phyloP scores from a whole-genome alignment of 768 basidiomycete species.

The Amanita rimosa region DNA sequence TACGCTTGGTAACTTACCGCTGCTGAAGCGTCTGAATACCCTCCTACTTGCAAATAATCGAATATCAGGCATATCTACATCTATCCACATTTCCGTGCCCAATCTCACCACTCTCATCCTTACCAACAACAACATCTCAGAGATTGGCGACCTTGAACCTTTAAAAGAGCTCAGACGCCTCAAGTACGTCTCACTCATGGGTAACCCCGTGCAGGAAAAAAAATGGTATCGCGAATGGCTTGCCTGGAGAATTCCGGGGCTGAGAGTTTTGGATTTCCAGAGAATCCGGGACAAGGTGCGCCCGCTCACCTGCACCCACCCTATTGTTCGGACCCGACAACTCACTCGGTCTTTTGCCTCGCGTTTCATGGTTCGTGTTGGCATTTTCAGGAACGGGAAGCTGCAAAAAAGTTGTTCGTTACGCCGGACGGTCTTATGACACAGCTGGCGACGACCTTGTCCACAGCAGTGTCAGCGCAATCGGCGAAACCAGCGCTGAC shows the following conservation, averaged over 20 bases:
- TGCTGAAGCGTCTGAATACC: slow-evolving; percentile 74
- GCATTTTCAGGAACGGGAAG: slow-evolving; percentile 59
- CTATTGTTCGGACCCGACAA: slow-evolving; percentile 9
- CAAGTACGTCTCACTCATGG: slow-evolving; percentile 65
- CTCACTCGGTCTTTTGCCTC: slow-evolving; percentile 8
- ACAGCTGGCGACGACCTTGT: slow-evolving; percentile 68
- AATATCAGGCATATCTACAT: slow-evolving; percentile 71
- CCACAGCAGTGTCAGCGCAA: slow-evolving; percentile 58
- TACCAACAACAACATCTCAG: slow-evolving; percentile 70
- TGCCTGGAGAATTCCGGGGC: slow-evolving; percentile 74
- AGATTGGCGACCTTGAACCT: slow-evolving; percentile 80
- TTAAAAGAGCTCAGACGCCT: slow-evolving; percentile 66
- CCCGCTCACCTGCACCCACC: slow-evolving; percentile 25
- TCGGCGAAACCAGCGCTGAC: slow-evolving; percentile 53
- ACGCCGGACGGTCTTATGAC: slow-evolving; percentile 74
- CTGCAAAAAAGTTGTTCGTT: slow-evolving; percentile 65
- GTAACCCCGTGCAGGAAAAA: slow-evolving; percentile 81
- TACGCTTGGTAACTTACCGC: slow-evolving; percentile 74
- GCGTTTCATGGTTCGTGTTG: slow-evolving; percentile 9
- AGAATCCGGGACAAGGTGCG: slow-evolving; percentile 90
- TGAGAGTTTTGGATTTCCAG: slow-evolving; percentile 92
- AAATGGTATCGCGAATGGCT: slow-evolving; percentile 98
- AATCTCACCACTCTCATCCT: slow-evolving; percentile 78
- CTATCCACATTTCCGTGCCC: slow-evolving; percentile 73
- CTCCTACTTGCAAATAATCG: slow-evolving; percentile 87